Conservation (phyloP, 345 rosid genomes). For the Bruguiera gymnorhiza region DNA sequence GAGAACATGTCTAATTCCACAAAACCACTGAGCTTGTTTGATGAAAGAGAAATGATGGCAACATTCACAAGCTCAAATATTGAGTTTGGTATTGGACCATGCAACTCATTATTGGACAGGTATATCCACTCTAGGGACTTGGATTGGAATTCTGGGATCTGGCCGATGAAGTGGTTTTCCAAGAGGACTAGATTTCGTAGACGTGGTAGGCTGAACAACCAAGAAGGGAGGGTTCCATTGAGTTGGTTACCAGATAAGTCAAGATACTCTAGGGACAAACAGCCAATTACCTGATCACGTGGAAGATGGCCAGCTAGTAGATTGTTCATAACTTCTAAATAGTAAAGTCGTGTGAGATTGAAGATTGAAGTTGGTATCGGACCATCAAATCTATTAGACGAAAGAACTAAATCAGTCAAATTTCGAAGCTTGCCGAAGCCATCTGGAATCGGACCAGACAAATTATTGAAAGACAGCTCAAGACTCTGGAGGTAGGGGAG, state of each 20-base stretch:
- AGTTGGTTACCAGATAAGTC: constrained; percentile 2
- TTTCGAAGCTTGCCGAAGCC: constrained; percentile 7
- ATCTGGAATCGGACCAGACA: constrained; percentile 9
- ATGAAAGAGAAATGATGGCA: constrained; percentile 5
- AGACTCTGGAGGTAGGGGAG: constrained; percentile 23
- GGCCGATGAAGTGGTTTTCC: constrained; percentile 8
- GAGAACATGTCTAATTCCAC: constrained; percentile 17
- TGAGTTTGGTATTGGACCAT: too few species aligned
- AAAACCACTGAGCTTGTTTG: constrained; percentile 22
- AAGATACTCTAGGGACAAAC: not conserved
- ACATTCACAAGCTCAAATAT: constrained; percentile 20
- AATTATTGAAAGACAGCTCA: constrained; percentile 23
- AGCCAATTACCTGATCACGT: not conserved
- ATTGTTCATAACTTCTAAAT: not conserved
- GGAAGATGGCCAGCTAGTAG: not conserved
- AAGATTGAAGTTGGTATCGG: constrained; percentile 13
- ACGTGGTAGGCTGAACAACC: constrained; percentile 15
- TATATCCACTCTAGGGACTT: not conserved
- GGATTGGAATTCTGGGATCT: constrained; percentile 8
- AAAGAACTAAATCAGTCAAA: not conserved
- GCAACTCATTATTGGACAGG: constrained; percentile 11
- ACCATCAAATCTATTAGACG: constrained; percentile 16
- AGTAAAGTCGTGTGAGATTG: not conserved
- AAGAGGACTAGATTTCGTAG: not conserved
- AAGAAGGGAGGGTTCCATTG: constrained; percentile 18